These are phyloP conservation scores for Huntiella omanensis DNA, from an alignment of 2,329 filamentous ascomycete species.

Conservation along the genomic window DNA sequence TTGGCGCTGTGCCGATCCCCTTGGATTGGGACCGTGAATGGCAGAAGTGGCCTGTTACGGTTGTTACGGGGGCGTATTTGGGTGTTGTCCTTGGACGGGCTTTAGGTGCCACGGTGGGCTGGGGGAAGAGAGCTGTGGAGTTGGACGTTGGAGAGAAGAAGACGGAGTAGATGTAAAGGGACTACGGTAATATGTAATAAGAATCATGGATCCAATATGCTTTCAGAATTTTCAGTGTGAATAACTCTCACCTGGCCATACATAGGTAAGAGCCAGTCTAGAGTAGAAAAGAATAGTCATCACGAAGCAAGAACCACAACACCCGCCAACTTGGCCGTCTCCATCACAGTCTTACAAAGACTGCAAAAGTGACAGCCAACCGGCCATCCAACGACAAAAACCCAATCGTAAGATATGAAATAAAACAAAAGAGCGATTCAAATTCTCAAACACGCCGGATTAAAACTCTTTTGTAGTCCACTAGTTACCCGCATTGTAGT, in stretches of 20 bases:
- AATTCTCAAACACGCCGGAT: too few relatives aligned
- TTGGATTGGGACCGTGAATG: conserved; percentile 98
- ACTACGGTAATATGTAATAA: background rate
- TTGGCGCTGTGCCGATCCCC: conserved; percentile 86
- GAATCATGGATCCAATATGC: background rate
- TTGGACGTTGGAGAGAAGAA: conserved; percentile 14
- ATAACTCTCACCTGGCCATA: conserved; percentile 8
- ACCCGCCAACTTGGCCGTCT: conserved; percentile 24
- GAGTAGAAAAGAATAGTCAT: conserved; percentile 8
- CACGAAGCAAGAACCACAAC: conserved; percentile 11
- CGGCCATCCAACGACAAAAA: too few relatives aligned
- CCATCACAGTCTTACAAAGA: conserved; percentile 32
- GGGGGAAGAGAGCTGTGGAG: conserved; percentile 24
- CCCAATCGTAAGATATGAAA: too few relatives aligned
- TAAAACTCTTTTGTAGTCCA: too few relatives aligned
- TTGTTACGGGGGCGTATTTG: conserved; percentile 63
- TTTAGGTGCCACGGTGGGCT: conserved; percentile 32
- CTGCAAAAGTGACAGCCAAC: conserved; percentile 27
- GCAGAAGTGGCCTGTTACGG: conserved; percentile 94
- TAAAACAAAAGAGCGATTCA: too few relatives aligned
- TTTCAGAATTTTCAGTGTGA: conserved; percentile 13
- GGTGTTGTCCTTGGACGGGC: conserved; percentile 58
- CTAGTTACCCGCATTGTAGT: too few relatives aligned
- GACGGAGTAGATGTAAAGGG: conserved; percentile 14
- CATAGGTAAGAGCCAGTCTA: background rate